Percentiles rank a stretch among this genome's conserved stretches.
phyloP scores from a whole-genome alignment of 2,329 filamentous ascomycete species.

The Huntiella moniliformis region DNA sequence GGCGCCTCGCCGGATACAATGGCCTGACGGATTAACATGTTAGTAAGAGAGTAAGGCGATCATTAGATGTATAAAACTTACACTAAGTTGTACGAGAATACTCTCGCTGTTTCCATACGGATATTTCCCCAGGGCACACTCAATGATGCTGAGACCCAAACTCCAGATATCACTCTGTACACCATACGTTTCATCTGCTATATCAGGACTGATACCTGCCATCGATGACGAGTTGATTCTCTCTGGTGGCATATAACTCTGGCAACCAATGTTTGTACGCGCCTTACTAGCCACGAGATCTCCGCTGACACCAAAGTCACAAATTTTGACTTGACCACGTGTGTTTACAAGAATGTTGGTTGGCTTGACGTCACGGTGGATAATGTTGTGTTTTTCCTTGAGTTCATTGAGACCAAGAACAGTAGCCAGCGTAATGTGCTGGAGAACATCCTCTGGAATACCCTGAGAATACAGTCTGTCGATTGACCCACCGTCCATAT shows the following conservation, averaged over 20 bases:
- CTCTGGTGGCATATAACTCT: slow-evolving; percentile 98
- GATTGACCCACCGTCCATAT: slow-evolving; percentile 95
- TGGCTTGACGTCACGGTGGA: slow-evolving; percentile 94
- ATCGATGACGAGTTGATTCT: slow-evolving; percentile 52
- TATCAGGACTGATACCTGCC: slow-evolving; percentile 28
- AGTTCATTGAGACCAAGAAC: slow-evolving; percentile 79
- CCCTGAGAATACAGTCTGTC: slow-evolving; percentile 89
- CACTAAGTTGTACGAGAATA: slow-evolving; percentile 91
- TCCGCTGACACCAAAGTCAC: slow-evolving; percentile 92
- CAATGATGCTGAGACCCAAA: slow-evolving; percentile 80
- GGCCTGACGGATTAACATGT: slow-evolving; percentile 37
- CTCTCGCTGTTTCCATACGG: slow-evolving; percentile 97
- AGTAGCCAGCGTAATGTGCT: slow-evolving; percentile 79
- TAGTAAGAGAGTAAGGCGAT: slow-evolving; percentile 1
- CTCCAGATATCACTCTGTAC: slow-evolving; percentile 98
- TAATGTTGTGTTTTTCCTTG: slow-evolving; percentile 98
- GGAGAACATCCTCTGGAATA: slow-evolving; percentile 70
- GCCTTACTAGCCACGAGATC: slow-evolving; percentile 95
- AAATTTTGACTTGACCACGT: slow-evolving; percentile 85
- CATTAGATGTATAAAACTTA: slow-evolving; percentile 32
- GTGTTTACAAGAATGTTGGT: slow-evolving; percentile 96
- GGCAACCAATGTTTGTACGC: slow-evolving; percentile 96
- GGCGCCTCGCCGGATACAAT: slow-evolving; percentile 97
- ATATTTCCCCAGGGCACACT: slow-evolving; percentile 86
- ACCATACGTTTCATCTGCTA: slow-evolving; percentile 64